Evolutionary conservation across 2,329 filamentous ascomycete species (phyloP).

Genomic region (Fusarium sambucinum): DNA sequence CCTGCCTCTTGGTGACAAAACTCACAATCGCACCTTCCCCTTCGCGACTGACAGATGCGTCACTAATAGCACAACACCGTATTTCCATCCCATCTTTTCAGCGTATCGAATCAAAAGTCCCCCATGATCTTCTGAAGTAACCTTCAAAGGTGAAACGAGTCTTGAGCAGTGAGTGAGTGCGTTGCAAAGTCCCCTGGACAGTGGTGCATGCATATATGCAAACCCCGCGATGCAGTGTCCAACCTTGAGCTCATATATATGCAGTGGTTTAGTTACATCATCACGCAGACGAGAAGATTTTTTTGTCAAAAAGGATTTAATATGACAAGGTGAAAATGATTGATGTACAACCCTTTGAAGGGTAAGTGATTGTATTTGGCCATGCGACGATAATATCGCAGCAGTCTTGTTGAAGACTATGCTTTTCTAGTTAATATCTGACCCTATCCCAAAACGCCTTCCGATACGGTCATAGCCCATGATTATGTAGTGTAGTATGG

Average conservation of each 20-base stretch:
- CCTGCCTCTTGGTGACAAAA: background rate
- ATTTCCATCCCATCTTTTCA: conserved; percentile 5
- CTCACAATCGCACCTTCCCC: conserved; percentile 13
- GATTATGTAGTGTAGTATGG: conserved; percentile 41
- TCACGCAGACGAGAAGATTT: conserved; percentile 3
- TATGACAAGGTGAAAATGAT: conserved; percentile 7
- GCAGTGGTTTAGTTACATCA: conserved; percentile 23
- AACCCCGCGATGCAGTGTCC: conserved; percentile 19
- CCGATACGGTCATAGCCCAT: conserved; percentile 45
- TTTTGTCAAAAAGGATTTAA: background rate
- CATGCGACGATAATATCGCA: conserved; percentile 25
- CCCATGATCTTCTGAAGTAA: background rate
- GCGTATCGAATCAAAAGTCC: background rate
- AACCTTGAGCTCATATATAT: conserved; percentile 5
- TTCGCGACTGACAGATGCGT: conserved; percentile 1
- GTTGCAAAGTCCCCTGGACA: conserved; percentile 7
- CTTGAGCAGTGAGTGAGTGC: conserved; percentile 14
- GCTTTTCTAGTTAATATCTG: conserved; percentile 48
- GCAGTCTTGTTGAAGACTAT: conserved; percentile 49
- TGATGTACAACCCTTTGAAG: conserved; percentile 20
- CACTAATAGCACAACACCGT: background rate
- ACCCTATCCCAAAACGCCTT: conserved; percentile 45
- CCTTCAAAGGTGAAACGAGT: conserved; percentile 25
- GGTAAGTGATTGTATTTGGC: conserved; percentile 28
- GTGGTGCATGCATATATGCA: background rate